These are phyloP conservation scores for Ceratobasidium sp. DNA, from an alignment of 1,284 basidiomycete species.

Conservation along the genomic window DNA sequence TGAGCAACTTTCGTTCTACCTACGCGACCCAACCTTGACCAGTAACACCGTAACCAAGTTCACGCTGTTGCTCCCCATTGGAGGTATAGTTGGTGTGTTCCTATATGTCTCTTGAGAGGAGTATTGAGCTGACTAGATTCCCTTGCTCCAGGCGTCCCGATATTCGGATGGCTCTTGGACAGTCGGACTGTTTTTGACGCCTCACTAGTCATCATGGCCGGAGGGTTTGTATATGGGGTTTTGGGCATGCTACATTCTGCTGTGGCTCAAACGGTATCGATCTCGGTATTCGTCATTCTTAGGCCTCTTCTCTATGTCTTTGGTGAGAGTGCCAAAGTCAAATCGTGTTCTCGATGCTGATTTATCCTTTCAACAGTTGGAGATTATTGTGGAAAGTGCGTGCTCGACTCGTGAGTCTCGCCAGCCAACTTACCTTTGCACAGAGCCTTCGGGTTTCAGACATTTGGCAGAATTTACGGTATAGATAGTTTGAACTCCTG, in stretches of 20 bases:
- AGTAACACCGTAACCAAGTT: conserved; percentile 57
- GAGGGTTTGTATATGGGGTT: conserved; percentile 55
- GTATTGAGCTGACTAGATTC: neutral
- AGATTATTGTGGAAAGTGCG: conserved; percentile 51
- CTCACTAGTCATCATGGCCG: conserved; percentile 54
- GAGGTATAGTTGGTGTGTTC: conserved; percentile 55
- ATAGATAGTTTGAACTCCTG: neutral
- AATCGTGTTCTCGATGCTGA: neutral
- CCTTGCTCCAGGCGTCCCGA: conserved; percentile 52
- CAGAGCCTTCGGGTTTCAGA: conserved; percentile 54
- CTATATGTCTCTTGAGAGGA: neutral
- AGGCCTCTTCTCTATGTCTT: conserved; percentile 59
- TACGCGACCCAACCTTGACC: conserved; percentile 51
- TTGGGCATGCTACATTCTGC: conserved; percentile 54
- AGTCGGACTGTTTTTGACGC: conserved; percentile 53
- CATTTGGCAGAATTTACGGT: conserved; percentile 56
- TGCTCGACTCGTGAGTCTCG: neutral
- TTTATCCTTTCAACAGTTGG: conserved; percentile 47
- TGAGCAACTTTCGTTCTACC: conserved; percentile 57
- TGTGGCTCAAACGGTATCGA: conserved; percentile 55
- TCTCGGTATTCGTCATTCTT: conserved; percentile 56
- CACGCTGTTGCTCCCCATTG: conserved; percentile 59
- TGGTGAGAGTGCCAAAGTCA: conserved; percentile 44
- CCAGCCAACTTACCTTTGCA: neutral
- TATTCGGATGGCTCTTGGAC: conserved; percentile 58